These are phyloP conservation scores for Ascocoryne sarcoides DNA, from an alignment of 2,329 filamentous ascomycete genomes.

Conservation along the genomic window DNA sequence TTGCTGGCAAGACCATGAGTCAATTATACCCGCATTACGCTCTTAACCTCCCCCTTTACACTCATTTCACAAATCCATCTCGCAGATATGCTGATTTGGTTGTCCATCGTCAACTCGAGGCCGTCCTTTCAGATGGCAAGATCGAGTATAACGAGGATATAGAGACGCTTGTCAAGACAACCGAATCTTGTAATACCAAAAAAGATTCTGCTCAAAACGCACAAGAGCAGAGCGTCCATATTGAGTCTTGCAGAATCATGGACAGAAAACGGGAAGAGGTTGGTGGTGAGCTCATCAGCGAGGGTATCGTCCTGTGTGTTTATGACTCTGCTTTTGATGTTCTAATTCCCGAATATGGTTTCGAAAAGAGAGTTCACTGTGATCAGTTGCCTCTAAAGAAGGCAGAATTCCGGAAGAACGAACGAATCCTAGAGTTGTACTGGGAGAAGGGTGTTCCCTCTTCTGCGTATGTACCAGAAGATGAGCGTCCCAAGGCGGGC, in stretches of 20 bases:
- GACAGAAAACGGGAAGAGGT: constrained; percentile 80
- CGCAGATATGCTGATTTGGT: constrained; percentile 91
- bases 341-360: constrained; percentile 94
- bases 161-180: constrained; percentile 81
- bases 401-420: constrained; percentile 97
- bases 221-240: constrained; percentile 97
- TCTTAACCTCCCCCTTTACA: constrained; percentile 87
- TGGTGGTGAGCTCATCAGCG: constrained; percentile 86
- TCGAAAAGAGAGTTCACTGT: constrained; percentile 98
- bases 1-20: constrained; percentile 69
- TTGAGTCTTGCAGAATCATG: constrained; percentile 93
- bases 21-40: constrained; percentile 82
- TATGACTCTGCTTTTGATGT: constrained; percentile 99
- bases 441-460: constrained; percentile 99
- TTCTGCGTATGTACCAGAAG: constrained; percentile 90
- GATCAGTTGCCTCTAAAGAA: constrained; percentile 97
- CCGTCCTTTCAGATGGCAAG: constrained; percentile 70
- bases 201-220: constrained; percentile 97
- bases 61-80: constrained; percentile 93
- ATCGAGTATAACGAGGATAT: constrained; percentile 84
- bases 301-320: constrained; percentile 92
- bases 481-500: constrained; percentile 83
- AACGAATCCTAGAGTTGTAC: constrained; percentile 88
- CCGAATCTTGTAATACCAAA: constrained; percentile 96
- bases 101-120: constrained; percentile 89